Base-by-base conservation (phyloP, 306 rosid genomes). In the Mimosa bimucronata region DNA sequence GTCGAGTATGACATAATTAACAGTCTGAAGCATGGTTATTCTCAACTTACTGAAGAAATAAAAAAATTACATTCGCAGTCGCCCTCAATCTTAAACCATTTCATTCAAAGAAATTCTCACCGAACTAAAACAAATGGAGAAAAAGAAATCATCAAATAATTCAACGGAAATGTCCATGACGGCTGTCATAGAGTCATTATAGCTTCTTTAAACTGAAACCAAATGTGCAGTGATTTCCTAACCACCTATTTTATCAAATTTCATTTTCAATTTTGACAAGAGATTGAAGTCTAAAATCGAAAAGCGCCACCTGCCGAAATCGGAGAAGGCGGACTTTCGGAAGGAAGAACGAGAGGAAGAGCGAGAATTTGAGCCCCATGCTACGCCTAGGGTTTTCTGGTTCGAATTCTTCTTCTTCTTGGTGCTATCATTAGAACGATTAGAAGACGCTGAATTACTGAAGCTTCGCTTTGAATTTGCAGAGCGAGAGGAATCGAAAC, bases 361-460 rank as follows among this genome's bases (percentile, higher is more conserved):
- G 77, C 31, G 76, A 42, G 94, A 88, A 81, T 83, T 92, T 62
- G 97, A 77, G 75, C 97, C 94, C 97, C 97, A 90, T 60, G 89
- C 85, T 18, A 83, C 92, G 71, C 97, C 95, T 82, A 92, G 90
- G 91, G 94, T 88, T 92, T 90, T 90, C 92, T 92, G 92, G 78
- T 83, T 83, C 81, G 83, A 46, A 61, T 81, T 86, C 79, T 30
- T 80, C 71, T 85, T 87, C 80, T 45, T 87, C 80, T 82, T 62
- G 25, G 41, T 69, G 26, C 26, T 44, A 37, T 42, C 62, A 30
- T 68, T 70, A 74, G 90, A 83, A 70, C 79, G 86, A 65, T 74
- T 75, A 28, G 92, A 85, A 52, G 88, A 87, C 13, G 81, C 34
- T 18, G 91, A 82, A 79, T 82, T 83, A 38, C 82, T 72, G 82